A percentile compares a stretch with the other conserved stretches of the same genome.
These are phyloP conservation scores for Beauveria scarabaeidicola DNA, from an alignment of 2,329 filamentous ascomycete genomes.

Conservation along the genomic window DNA sequence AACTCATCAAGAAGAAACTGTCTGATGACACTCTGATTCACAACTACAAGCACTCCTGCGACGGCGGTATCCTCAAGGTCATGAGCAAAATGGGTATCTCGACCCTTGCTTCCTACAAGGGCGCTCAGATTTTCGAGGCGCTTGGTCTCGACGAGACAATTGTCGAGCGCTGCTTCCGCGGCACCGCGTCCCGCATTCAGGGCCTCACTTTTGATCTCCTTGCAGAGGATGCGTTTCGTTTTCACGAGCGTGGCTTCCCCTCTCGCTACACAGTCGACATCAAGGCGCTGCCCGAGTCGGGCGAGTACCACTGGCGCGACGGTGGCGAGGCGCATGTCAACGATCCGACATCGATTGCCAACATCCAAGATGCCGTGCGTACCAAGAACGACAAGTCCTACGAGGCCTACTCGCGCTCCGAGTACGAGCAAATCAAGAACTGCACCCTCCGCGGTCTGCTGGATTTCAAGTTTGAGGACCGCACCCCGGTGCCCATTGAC, in stretches of 20 bases:
- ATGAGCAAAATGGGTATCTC: slow-evolving; percentile 99
- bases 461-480: slow-evolving; percentile 91
- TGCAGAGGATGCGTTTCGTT: slow-evolving; percentile 86
- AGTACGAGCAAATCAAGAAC: slow-evolving; percentile 94
- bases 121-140: slow-evolving; percentile 94
- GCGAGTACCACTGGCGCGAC: slow-evolving; percentile 97
- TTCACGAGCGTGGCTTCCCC: slow-evolving; percentile 90
- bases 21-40: slow-evolving; percentile 73
- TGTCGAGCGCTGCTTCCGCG: slow-evolving; percentile 89
- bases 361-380: slow-evolving; percentile 91
- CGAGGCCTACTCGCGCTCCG: slow-evolving; percentile 86
- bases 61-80: slow-evolving; percentile 94
- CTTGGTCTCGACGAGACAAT: slow-evolving; percentile 88
- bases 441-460: slow-evolving; percentile 90
- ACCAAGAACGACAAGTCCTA: slow-evolving; percentile 99
- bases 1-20: slow-evolving; percentile 83
- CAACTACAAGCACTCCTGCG: slow-evolving; percentile 95
- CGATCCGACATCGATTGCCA: slow-evolving; percentile 88
- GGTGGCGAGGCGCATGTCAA: slow-evolving; percentile 94
- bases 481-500: slow-evolving; percentile 79
- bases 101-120: slow-evolving; percentile 92
- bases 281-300: slow-evolving; percentile 79
- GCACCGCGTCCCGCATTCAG: slow-evolving; percentile 88
- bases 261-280: slow-evolving; percentile 67
- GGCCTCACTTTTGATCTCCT: slow-evolving; percentile 91